These are phyloP conservation scores for Cytospora mali DNA, from an alignment of 2,329 filamentous ascomycete genomes.

Conservation along the genomic window DNA sequence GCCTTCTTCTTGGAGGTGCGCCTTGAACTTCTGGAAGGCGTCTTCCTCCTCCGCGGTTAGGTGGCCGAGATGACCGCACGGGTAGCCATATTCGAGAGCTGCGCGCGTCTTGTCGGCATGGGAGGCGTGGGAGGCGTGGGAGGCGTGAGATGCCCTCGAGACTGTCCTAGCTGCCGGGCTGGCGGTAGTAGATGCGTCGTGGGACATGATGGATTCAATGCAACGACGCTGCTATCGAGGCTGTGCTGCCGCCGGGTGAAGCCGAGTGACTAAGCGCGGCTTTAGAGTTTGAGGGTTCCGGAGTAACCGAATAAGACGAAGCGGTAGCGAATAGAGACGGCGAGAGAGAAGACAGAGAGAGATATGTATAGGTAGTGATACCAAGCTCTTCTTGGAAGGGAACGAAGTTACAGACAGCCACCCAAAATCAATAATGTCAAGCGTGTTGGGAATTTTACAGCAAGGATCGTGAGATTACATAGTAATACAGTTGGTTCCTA, in stretches of 20 bases:
- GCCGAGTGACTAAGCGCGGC: background rate
- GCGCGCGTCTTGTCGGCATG: constrained; percentile 26
- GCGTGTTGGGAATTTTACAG: background rate
- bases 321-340: background rate
- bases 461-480: background rate
- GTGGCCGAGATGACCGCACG: constrained; percentile 79
- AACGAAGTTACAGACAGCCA: too few species aligned
- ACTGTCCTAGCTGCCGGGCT: constrained; percentile 16
- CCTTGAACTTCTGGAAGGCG: constrained; percentile 73
- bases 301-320: constrained; percentile 6
- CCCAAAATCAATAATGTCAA: background rate
- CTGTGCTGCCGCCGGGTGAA: background rate
- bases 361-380: too few species aligned
- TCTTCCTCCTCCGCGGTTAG: constrained; percentile 69
- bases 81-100: constrained; percentile 55
- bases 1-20: constrained; percentile 63
- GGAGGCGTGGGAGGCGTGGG: constrained; percentile 26
- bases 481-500: background rate
- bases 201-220: constrained; percentile 3
- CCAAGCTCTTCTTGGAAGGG: background rate
- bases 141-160: constrained; percentile 13
- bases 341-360: too few species aligned
- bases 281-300: constrained; percentile 17
- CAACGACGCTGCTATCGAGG: too few species aligned
- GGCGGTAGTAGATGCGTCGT: constrained; percentile 19